A percentile compares a stretch with the other conserved stretches of the same genome.
Conservation (phyloP, 495 filamentous ascomycete species). For the Aspergillus mulundensis region DNA sequence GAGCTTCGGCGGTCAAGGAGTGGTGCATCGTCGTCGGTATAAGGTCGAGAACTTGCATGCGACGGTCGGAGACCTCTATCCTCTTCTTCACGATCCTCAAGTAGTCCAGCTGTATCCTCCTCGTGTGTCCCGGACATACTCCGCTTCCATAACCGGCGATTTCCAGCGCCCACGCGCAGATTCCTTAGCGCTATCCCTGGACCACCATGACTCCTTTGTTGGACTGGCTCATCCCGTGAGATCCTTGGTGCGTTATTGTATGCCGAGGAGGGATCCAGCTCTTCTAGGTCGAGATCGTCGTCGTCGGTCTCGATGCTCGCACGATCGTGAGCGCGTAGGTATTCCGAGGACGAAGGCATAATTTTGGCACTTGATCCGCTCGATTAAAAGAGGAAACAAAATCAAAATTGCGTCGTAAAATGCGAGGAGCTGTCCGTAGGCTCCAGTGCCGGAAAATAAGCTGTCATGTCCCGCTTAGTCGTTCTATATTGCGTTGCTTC, state of each 20-base stretch:
- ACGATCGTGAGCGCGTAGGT: conserved; percentile 32
- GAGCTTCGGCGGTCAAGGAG: conserved; percentile 48
- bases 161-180: conserved; percentile 62
- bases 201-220: conserved; percentile 43
- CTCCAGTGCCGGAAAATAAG: conserved; percentile 15
- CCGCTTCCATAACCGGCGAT: conserved; percentile 53
- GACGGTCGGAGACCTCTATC: conserved; percentile 32
- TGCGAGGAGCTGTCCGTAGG: conserved; percentile 11
- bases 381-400: not conserved
- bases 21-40: conserved; percentile 60
- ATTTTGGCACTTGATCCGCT: conserved; percentile 18
- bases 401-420: conserved; percentile 6
- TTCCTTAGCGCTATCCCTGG: conserved; percentile 67
- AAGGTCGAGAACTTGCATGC: conserved; percentile 50
- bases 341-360: conserved; percentile 42
- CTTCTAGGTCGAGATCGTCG: conserved; percentile 61
- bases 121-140: conserved; percentile 40
- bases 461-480: conserved; percentile 18
- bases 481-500: conserved; percentile 21
- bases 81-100: conserved; percentile 45
- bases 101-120: conserved; percentile 53
- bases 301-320: conserved; percentile 42
- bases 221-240: conserved; percentile 37
- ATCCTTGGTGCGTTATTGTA: conserved; percentile 32
- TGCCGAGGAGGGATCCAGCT: conserved; percentile 60